A percentile compares a stretch with the other conserved stretches of the same genome.
phyloP scores from a whole-genome alignment of 768 basidiomycete genomes.

The Termitomyces sp. region DNA sequence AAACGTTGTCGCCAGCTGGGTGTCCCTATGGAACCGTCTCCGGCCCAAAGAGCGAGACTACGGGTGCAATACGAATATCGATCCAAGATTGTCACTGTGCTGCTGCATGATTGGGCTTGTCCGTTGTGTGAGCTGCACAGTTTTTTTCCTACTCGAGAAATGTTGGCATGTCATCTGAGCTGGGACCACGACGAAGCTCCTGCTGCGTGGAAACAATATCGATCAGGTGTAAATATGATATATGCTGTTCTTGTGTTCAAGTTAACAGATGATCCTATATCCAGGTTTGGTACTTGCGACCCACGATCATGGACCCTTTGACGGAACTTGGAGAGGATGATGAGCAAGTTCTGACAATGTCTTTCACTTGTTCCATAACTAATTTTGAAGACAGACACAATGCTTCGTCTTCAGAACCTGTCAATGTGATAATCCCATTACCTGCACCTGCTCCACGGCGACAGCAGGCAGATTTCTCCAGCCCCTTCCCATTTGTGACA shows the following conservation, averaged over 20 bases:
- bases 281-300: constrained; percentile 9
- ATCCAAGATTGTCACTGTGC: constrained; percentile 20
- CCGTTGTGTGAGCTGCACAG: constrained; percentile 49
- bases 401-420: background rate
- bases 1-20: constrained; percentile 30
- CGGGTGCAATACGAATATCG: constrained; percentile 13
- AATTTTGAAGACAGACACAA: background rate
- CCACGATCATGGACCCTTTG: background rate
- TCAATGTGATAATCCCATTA: background rate
- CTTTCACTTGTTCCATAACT: background rate
- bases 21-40: constrained; percentile 24
- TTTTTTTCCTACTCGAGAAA: constrained; percentile 31
- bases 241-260: background rate
- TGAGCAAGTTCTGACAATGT: background rate
- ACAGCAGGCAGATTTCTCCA: background rate
- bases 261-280: background rate
- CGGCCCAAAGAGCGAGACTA: constrained; percentile 6
- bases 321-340: background rate
- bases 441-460: background rate
- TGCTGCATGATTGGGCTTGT: constrained; percentile 36
- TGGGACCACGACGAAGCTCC: constrained; percentile 42
- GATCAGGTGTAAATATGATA: constrained; percentile 11
- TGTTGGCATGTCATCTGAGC: constrained; percentile 42
- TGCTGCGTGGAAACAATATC: constrained; percentile 28
- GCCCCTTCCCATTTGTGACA: constrained; percentile 10